phyloP scores from a whole-genome alignment of 306 rosid genomes.

The Acmispon strigosus region DNA sequence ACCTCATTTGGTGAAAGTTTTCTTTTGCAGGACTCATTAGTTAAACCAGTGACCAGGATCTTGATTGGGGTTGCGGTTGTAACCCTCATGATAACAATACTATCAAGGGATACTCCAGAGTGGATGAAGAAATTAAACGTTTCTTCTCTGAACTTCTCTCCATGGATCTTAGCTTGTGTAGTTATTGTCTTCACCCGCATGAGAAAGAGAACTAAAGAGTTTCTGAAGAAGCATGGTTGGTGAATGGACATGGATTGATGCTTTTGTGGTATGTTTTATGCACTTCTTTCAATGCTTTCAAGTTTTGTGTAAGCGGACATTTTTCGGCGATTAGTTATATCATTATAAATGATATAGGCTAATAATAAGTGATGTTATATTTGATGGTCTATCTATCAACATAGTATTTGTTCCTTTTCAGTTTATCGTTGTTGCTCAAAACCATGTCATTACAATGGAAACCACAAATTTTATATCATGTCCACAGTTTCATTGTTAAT shows the following conservation, averaged over 20 bases:
- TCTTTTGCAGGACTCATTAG: slow-evolving; percentile 60
- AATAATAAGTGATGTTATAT: slow-evolving; percentile 4
- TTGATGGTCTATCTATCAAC: background rate
- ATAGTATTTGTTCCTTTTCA: background rate
- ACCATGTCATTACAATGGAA: background rate
- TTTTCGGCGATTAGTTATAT: background rate
- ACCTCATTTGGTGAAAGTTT: background rate
- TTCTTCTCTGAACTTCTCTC: slow-evolving; percentile 60
- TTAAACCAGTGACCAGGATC: slow-evolving; percentile 77
- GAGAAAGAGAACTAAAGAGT: slow-evolving; percentile 74
- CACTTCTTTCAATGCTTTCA: background rate
- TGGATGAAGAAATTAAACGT: slow-evolving; percentile 60
- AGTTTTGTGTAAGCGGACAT: slow-evolving; percentile 4
- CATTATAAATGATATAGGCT: background rate
- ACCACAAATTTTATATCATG: background rate
- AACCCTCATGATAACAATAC: slow-evolving; percentile 53
- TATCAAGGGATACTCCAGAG: slow-evolving; percentile 48
- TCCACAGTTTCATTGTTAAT: background rate
- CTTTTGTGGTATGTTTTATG: slow-evolving; percentile 17
- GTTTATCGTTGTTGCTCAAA: background rate
- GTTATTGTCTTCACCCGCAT: slow-evolving; percentile 79
- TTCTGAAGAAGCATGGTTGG: slow-evolving; percentile 49
- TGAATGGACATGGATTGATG: background rate
- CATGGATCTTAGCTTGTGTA: slow-evolving; percentile 84
- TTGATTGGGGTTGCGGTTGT: slow-evolving; percentile 58